Conservation (phyloP, 805 yeast genomes). For the Yarrowia bubula region DNA sequence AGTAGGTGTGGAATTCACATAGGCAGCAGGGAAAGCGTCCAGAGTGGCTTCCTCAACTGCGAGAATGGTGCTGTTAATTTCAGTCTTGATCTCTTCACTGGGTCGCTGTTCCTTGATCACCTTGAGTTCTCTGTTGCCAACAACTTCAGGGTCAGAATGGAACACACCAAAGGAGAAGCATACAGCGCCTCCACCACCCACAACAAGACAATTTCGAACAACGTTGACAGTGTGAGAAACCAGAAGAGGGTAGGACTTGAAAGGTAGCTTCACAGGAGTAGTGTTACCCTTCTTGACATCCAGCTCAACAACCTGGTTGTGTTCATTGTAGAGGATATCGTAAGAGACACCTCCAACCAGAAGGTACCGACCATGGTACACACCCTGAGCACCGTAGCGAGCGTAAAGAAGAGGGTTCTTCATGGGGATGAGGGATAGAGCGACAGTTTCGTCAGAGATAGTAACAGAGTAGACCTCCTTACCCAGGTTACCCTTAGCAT, state of each 20-base stretch:
- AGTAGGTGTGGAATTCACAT: constrained; percentile 32
- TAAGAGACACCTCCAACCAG: constrained; percentile 58
- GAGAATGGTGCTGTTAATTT: not conserved
- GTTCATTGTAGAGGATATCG: constrained; percentile 38
- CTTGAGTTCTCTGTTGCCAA: not conserved
- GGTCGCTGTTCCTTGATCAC: constrained; percentile 8
- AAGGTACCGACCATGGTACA: constrained; percentile 41
- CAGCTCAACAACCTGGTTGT: constrained; percentile 42
- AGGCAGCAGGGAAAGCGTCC: not conserved
- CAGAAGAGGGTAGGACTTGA: constrained; percentile 45
- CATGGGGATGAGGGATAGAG: not conserved
- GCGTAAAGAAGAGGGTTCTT: constrained; percentile 33
- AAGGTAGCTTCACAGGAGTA: not conserved
- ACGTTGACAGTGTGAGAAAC: constrained; percentile 52
- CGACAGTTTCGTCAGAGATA: not conserved
- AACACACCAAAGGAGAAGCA: constrained; percentile 76
- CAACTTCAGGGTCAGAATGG: constrained; percentile 42
- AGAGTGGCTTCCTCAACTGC: constrained; percentile 1
- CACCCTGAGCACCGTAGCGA: constrained; percentile 51
- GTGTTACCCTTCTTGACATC: constrained; percentile 2
- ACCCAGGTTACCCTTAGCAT: constrained; percentile 9
- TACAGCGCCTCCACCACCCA: constrained; percentile 72
- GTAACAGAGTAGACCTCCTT: not conserved
- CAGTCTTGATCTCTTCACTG: not conserved
- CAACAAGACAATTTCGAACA: constrained; percentile 32